Percentiles rank a stretch among this genome's conserved stretches.
Evolutionary conservation across 306 rosid genomes (phyloP).

Genomic region (Senna tora): DNA sequence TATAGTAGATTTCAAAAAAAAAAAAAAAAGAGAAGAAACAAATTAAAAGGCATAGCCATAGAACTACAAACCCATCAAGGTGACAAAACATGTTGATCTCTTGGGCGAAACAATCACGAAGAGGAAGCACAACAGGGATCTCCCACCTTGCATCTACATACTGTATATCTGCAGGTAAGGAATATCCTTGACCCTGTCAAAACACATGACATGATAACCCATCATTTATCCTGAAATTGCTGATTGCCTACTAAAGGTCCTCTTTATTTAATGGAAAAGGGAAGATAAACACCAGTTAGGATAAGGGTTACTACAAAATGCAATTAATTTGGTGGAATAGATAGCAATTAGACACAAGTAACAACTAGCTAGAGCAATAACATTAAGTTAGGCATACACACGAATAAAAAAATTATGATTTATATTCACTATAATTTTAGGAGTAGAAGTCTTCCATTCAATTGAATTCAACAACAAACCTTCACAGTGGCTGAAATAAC

Average conservation of each 20-base stretch:
- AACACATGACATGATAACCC: slow-evolving; percentile 27
- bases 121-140: slow-evolving; percentile 83
- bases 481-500: slow-evolving; percentile 87
- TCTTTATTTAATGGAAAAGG: slow-evolving; percentile 8
- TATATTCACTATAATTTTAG: not conserved
- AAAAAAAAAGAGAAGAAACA: not conserved
- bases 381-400: slow-evolving; percentile 3
- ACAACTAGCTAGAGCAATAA: not conserved
- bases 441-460: slow-evolving; percentile 10
- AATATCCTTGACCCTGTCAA: slow-evolving; percentile 91
- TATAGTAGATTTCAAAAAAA: not conserved
- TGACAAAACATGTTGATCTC: slow-evolving; percentile 83
- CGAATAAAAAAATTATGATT: not conserved
- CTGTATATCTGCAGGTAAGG: slow-evolving; percentile 89
- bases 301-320: slow-evolving; percentile 12
- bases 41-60: slow-evolving; percentile 13
- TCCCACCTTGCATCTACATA: slow-evolving; percentile 91
- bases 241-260: not conserved
- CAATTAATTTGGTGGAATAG: slow-evolving; percentile 5
- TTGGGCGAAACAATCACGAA: slow-evolving; percentile 82
- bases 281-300: slow-evolving; percentile 11
- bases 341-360: not conserved
- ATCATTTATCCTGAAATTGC: not conserved
- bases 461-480: slow-evolving; percentile 50
- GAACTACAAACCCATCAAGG: slow-evolving; percentile 81